phyloP scores from a whole-genome alignment of 306 rosid genomes.

The Inga laurina region DNA sequence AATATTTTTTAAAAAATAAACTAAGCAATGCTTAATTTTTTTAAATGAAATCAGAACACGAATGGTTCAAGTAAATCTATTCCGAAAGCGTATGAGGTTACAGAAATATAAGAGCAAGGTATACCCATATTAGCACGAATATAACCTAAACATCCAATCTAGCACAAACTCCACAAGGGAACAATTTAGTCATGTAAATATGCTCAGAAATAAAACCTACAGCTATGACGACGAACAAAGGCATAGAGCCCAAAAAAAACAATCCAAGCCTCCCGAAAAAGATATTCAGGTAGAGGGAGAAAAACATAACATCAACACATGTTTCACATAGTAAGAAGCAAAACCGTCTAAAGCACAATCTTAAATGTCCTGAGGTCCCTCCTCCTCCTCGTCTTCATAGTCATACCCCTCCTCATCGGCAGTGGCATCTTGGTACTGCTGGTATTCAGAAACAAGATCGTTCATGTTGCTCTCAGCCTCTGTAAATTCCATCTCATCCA shows the following conservation, averaged over 20 bases:
- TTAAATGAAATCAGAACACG: neutral
- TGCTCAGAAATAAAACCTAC: slow-evolving; percentile 36
- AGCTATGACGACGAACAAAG: slow-evolving; percentile 23
- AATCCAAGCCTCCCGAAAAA: slow-evolving; percentile 52
- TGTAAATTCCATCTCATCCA: slow-evolving; percentile 27
- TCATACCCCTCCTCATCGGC: slow-evolving; percentile 64
- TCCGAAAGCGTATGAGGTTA: neutral
- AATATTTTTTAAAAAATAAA: too few species aligned
- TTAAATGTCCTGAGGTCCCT: slow-evolving; percentile 50
- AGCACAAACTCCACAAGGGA: neutral
- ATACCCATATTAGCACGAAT: neutral
- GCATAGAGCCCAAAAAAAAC: slow-evolving; percentile 11
- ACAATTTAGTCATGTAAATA: slow-evolving; percentile 19
- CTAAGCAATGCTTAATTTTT: too few species aligned
- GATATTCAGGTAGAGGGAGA: slow-evolving; percentile 42
- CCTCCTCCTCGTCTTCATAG: slow-evolving; percentile 62
- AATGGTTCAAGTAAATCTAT: neutral
- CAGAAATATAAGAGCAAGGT: neutral
- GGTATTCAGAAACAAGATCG: slow-evolving; percentile 64
- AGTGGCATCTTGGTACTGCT: slow-evolving; percentile 75
- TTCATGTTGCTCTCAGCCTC: slow-evolving; percentile 40
- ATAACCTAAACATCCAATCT: neutral
- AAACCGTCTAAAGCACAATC: neutral
- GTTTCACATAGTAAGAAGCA: slow-evolving; percentile 1
- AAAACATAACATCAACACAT: slow-evolving; percentile 27